Evolutionary conservation across 2,329 filamentous ascomycete species (phyloP), one percentile per base, ranked within the genome.

Genomic region (Diplodia seriata): DNA sequence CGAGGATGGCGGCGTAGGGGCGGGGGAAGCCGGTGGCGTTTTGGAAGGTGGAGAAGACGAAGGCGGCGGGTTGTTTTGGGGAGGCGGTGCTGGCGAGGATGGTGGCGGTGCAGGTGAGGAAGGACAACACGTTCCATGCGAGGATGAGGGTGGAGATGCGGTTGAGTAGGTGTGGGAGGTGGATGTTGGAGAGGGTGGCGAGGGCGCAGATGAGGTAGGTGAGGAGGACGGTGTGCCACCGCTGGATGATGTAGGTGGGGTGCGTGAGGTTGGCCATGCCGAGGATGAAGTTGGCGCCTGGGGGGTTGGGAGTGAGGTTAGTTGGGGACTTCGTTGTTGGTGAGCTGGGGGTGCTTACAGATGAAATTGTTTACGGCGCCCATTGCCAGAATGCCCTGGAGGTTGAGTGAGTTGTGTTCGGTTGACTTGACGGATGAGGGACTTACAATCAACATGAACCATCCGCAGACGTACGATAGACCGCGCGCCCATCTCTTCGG

Each of bases 141-240:
- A 87, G 77, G 18, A 85, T 79, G 43, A 78, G 81, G 23, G 81
- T 81, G 6, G 83, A 83, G 31, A 87, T 80, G 63, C 80, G 82
- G 71, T 87, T 83, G 14, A 88, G 77, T 5, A 85, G 76, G 50
- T 83, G 81, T 0, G 84, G 80, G 2, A 82, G 77, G 75, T 81
- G 85, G 55, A 86, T 77, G 70, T 87, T 88, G 66, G 84, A 77
- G 2, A 73, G 74, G 0, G 83, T 75, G 2, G 82, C 81, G 7
- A 84, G 63, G 12, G 79, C 69, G 0, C 82, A 82, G 43, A 86
- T 78, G 9, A 80, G 73, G 68, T 86, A 87, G 3, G 85, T 80
- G 0, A 87, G 77, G 2, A 87, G 76, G 0, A 86, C 84, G 0
- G 83, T 84, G 69, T 87, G 85, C 85, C 85, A 87, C 43, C 85